Base-by-base conservation (phyloP, 2,329 filamentous ascomycete species). In the Neofusicoccum umdonicola region DNA sequence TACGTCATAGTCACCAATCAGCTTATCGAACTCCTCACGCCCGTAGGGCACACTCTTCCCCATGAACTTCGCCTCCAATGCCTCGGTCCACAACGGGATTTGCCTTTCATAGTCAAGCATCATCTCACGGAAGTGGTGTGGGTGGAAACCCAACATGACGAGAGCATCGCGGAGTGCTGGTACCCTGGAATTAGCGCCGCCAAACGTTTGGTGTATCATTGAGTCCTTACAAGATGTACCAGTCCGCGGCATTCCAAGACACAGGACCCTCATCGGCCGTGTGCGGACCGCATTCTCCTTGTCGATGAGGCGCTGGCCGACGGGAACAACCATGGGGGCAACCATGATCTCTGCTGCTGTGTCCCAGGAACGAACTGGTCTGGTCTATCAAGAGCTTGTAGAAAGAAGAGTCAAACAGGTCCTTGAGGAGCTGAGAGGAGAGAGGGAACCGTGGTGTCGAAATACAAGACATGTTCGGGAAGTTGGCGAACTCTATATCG, bases 21-120 rank as follows among this genome's bases (percentile, higher is more conserved):
- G 67, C 39, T 70, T 69, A 42, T 80, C 76, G 37, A 75, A 78
- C 42, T 75, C 69, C 34, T 71, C 70, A 22, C 73, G 71, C 4
- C 67, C 67, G 61, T 69, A 77, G 1, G 72, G 69, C 19, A 69
- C 61, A 7, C 69, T 69, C 12, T 67, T 67, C 1, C 67, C 66
- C 22, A 71, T 69, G 52, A 72, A 74, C 63, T 78, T 79, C 47
- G 72, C 71, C 4, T 73, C 69, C 27, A 76, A 69, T 4, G 77
- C 76, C 45, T 76, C 71, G 37, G 72, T 66, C 77, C 77, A 79
- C 17, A 56, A 19, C 11, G 51, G 51, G n/a, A 56, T 39, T 11
- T 51, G 22, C 22, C 48, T 12, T 19, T 51, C 48, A 11, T 35
- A 31, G n/a, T 51, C 22, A 15, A 51, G 31, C 22, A 51, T 31